Evolutionary conservation across 179 eudicot species (phyloP).

Genomic region (Beta macrorhiza): DNA sequence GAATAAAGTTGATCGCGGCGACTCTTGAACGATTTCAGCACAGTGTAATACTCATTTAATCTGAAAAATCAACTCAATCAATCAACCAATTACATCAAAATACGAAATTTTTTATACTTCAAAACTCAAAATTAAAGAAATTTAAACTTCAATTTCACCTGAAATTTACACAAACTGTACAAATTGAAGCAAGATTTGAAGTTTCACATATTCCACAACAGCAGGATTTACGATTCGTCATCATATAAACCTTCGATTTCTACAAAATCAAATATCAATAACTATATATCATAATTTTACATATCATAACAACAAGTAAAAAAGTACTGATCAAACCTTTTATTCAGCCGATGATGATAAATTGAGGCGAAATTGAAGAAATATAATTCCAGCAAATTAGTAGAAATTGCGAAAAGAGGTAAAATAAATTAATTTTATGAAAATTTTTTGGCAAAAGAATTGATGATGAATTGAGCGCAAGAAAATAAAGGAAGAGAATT

Average conservation of each 20-base stretch:
- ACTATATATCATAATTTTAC: not conserved
- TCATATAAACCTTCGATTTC: constrained; percentile 12
- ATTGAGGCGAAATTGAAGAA: constrained; percentile 2
- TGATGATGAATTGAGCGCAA: no score
- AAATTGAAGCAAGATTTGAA: constrained; percentile 73
- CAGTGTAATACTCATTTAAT: constrained; percentile 65
- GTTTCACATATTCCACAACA: constrained; percentile 74
- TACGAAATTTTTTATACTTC: not conserved
- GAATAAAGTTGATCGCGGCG: constrained; percentile 66
- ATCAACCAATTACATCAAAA: constrained; percentile 11
- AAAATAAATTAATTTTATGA: not conserved
- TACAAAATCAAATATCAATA: not conserved
- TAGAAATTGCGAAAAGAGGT: not conserved
- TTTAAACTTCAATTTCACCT: constrained; percentile 38
- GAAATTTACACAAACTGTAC: constrained; percentile 72
- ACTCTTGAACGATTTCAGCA: constrained; percentile 56
- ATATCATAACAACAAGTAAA: not conserved
- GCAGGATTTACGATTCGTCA: constrained; percentile 48
- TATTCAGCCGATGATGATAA: not conserved
- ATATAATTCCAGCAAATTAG: not conserved
- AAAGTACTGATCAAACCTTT: not conserved
- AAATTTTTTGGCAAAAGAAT: not conserved
- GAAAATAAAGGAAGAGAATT: not conserved
- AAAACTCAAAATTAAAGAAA: constrained; percentile 10
- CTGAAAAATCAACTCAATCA: constrained; percentile 34